Base-by-base conservation (phyloP, 192 early-diverging fungal genomes). In the Coemansia sp. region DNA sequence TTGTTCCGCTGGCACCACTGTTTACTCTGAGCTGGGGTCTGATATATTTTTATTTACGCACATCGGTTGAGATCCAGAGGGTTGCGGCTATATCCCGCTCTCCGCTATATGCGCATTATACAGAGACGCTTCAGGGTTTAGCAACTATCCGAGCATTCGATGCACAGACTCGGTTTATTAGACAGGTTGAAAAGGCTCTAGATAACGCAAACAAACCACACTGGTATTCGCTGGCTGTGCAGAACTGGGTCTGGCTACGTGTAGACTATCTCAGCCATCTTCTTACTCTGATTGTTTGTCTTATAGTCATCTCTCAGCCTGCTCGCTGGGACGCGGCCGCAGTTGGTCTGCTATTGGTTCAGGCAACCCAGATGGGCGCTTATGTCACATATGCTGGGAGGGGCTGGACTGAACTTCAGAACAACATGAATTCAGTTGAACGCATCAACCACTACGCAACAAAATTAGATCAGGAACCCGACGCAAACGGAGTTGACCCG, bases 61-160 rank as follows among this genome's bases (percentile, higher is more conserved):
- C 88, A 3, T 91, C 89, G 0, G 87, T 93, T 24, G 93, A 96
- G 69, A 55, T 98, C 27, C 93, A 94, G 65, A 87, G 91, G n/a
- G 69, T 98, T 3, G 92, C 93, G 49, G 90, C 92, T 8, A 83
- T 92, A 17, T 71, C 91, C 17, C 82, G 91, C 24, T 89, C 87
- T 3, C 90, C 93, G 0, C 73, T 97, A 2, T 94, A 92, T 62
- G 82, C 93, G 0, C 90, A 89, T 62, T 87, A 95, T 53, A 64
- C 85, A 8, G 91, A 94, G 52, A 85, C 89, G 0, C 66, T 95
- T 15, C 84, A 81, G 19, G 95, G 95, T 0, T 56, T 93, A 9
- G 67, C 90, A 3, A 95, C 92, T 3, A 96, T 98, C 59, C 82
- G 94, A n/a, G 92, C 93, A 0, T 95, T 90, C 59, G 41, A 43